These are phyloP conservation scores for Kodamaea fungicola DNA, from an alignment of 1,139 yeast species.

Conservation along the genomic window DNA sequence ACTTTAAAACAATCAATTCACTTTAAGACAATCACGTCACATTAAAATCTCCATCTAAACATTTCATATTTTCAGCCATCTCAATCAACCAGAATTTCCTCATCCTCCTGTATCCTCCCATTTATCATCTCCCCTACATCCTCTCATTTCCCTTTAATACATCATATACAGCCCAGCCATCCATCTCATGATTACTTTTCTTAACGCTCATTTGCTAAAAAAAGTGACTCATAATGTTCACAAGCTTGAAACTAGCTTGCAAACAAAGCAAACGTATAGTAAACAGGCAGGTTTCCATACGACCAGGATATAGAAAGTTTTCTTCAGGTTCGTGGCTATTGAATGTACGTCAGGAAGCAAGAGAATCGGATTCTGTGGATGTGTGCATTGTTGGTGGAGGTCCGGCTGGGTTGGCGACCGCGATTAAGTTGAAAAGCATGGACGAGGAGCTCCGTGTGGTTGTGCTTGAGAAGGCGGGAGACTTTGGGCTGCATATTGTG, in stretches of 20 bases:
- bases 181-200: slow-evolving; percentile 1
- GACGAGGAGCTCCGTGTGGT: slow-evolving; percentile 84
- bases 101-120: too few species aligned
- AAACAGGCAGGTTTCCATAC: not conserved
- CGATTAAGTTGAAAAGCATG: slow-evolving; percentile 80
- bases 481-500: slow-evolving; percentile 85
- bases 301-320: not conserved
- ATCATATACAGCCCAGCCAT: too few species aligned
- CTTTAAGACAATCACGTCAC: too few species aligned
- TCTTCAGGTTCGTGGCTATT: not conserved
- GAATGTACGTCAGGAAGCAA: not conserved
- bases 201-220: slow-evolving; percentile 6
- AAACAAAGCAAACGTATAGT: not conserved
- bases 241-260: not conserved
- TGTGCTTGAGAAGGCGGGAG: slow-evolving; percentile 88
- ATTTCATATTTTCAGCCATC: too few species aligned
- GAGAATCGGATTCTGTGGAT: slow-evolving; percentile 84
- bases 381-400: slow-evolving; percentile 98
- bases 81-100: too few species aligned
- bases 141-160: too few species aligned
- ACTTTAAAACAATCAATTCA: too few species aligned
- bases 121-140: too few species aligned
- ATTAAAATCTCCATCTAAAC: too few species aligned
- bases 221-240: slow-evolving; percentile 3
- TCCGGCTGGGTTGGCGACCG: slow-evolving; percentile 95